Evolutionary conservation across 2,329 filamentous ascomycete species (phyloP).

Genomic region (Rosellinia necatrix): DNA sequence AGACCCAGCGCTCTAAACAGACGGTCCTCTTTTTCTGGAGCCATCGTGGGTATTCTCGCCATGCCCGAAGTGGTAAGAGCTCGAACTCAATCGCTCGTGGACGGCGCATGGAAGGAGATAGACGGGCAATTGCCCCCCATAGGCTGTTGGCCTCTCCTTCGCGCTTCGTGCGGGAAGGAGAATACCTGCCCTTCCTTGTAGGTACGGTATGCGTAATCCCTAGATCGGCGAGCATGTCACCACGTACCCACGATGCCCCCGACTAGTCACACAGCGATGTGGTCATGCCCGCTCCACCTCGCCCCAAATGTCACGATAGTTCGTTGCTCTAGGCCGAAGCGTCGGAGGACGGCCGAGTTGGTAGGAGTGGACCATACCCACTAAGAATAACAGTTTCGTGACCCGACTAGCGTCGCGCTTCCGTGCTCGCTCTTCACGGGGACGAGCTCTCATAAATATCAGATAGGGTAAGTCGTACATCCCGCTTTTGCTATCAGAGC

Average conservation of each 20-base stretch:
- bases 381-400: conserved; percentile 27
- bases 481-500: conserved; percentile 9
- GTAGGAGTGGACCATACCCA: conserved; percentile 38
- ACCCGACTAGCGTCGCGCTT: conserved; percentile 27
- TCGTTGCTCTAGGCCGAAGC: conserved; percentile 29
- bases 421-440: conserved; percentile 28
- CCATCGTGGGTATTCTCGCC: conserved; percentile 20
- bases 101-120: not conserved
- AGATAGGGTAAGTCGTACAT: conserved; percentile 20
- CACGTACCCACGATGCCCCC: not conserved
- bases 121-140: not conserved
- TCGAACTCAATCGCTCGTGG: conserved; percentile 1
- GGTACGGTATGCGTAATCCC: conserved; percentile 10
- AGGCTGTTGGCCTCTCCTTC: conserved; percentile 1
- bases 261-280: conserved; percentile 10
- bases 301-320: conserved; percentile 40
- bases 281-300: conserved; percentile 39
- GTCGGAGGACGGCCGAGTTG: conserved; percentile 32
- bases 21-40: conserved; percentile 19
- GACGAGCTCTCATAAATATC: conserved; percentile 25
- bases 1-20: not conserved
- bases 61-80: conserved; percentile 22
- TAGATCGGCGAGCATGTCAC: conserved; percentile 11
- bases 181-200: no score
- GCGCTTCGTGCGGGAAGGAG: not conserved